Base-by-base conservation (phyloP, 106 monocot species). In the Amphibolis antarctica region DNA sequence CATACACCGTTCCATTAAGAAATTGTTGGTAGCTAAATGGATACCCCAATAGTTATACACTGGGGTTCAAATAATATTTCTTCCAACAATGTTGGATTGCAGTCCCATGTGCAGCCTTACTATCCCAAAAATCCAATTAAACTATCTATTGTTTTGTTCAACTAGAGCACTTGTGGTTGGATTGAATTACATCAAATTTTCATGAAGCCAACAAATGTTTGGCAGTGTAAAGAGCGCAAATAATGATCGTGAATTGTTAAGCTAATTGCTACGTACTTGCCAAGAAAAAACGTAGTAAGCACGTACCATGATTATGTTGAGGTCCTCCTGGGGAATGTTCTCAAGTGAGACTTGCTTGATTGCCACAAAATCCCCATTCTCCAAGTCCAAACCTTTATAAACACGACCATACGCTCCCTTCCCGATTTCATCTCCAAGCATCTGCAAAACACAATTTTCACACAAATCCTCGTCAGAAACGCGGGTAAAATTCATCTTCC, bases 311-410 rank as follows among this genome's bases (percentile, higher is more conserved):
- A 98, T 98, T 47, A 90, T 98, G 69, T 81, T 98, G 65, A 98
- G 96, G 71, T 98, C 96, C 71, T 98, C 90, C 52, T 90, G 86
- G 1, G 96, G 84, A 18, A 98, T 98, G 54, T 96, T 96, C 74
- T 96, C 96, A 75, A 96, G 62, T 0, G 96, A 96, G 42, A 96
- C 90, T 84, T 96, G 96, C 81, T 96, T 96, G 69, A 96, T 90
- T 12, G 96, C 96, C 28, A 96, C 96, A 47, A 96, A 96, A 63
- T 96, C 96, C 18, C 96, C 96, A 79, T 96, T 96, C 46, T 86
- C 96, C 70, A 90, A 58, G 71, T 96, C 96, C 51, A 96, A 69
- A 0, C 96, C 96, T 63, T 90, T 96, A 29, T 96, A 96, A 44
- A 96, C 96, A 11, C 96, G 78, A 49, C 96, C 96, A 25, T 96